Evolutionary conservation across 192 early-diverging fungal species (phyloP).

Genomic region (Backusella tuberculispora): DNA sequence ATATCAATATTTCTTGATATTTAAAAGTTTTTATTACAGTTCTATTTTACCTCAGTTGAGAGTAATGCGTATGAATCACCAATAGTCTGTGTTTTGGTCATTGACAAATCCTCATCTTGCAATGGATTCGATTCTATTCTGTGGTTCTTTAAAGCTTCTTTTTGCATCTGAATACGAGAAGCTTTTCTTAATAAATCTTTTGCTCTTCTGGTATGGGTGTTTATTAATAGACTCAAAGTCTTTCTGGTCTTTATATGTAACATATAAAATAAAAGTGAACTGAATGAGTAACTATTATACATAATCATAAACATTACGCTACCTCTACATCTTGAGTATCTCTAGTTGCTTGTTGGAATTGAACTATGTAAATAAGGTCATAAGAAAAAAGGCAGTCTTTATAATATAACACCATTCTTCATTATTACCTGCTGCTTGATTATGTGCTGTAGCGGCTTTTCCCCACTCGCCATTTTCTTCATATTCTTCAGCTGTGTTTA

Average conservation of each 20-base stretch:
- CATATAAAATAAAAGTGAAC: not conserved
- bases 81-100: slow-evolving; percentile 20
- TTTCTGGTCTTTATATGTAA: slow-evolving; percentile 51
- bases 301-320: not conserved
- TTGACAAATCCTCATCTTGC: slow-evolving; percentile 12
- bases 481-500: slow-evolving; percentile 63
- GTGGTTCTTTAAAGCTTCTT: not conserved
- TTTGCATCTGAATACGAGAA: not conserved
- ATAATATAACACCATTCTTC: not conserved
- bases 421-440: slow-evolving; percentile 65
- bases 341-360: slow-evolving; percentile 61
- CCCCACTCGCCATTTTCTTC: slow-evolving; percentile 57
- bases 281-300: not conserved
- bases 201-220: slow-evolving; percentile 68
- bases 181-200: slow-evolving; percentile 61
- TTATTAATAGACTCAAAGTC: slow-evolving; percentile 68
- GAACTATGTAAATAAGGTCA: slow-evolving; percentile 37
- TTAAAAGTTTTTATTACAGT: too few species aligned
- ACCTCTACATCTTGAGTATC: slow-evolving; percentile 64
- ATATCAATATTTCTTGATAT: not conserved
- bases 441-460: slow-evolving; percentile 67
- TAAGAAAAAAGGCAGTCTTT: not conserved
- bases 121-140: not conserved
- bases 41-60: slow-evolving; percentile 21
- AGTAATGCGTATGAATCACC: slow-evolving; percentile 40